Conservation (phyloP, 768 basidiomycete genomes). For the Leccinum rimulosum region DNA sequence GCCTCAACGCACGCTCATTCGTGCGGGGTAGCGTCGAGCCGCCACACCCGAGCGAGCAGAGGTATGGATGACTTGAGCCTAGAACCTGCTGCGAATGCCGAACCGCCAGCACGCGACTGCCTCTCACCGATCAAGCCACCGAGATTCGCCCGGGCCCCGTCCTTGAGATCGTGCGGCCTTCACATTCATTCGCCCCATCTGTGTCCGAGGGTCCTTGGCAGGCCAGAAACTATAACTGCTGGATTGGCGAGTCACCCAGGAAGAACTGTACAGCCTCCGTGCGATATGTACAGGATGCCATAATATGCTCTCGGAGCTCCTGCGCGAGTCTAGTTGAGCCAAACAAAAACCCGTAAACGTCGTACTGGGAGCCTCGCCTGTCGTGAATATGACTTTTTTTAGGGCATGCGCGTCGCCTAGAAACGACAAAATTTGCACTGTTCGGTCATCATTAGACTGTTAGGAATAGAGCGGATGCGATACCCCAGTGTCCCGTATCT, state of each 20-base stretch:
- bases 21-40: not conserved
- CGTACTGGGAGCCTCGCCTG: too few relatives aligned
- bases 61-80: not conserved
- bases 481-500: not conserved
- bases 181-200: not conserved
- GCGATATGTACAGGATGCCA: not conserved
- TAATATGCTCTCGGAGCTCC: not conserved
- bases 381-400: not conserved
- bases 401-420: not conserved
- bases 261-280: not conserved
- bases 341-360: not conserved
- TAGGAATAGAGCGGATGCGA: not conserved
- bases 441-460: not conserved
- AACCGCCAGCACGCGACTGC: not conserved
- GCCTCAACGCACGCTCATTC: slow-evolving; percentile 28
- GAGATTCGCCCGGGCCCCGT: not conserved
- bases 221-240: not conserved
- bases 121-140: not conserved
- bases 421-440: not conserved
- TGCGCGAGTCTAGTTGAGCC: not conserved
- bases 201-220: not conserved
- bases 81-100: not conserved
- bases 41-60: not conserved
- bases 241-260: not conserved
- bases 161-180: not conserved